Base-by-base conservation (phyloP, 352 stramenopile genomes). In the Phytophthora pluvialis region DNA sequence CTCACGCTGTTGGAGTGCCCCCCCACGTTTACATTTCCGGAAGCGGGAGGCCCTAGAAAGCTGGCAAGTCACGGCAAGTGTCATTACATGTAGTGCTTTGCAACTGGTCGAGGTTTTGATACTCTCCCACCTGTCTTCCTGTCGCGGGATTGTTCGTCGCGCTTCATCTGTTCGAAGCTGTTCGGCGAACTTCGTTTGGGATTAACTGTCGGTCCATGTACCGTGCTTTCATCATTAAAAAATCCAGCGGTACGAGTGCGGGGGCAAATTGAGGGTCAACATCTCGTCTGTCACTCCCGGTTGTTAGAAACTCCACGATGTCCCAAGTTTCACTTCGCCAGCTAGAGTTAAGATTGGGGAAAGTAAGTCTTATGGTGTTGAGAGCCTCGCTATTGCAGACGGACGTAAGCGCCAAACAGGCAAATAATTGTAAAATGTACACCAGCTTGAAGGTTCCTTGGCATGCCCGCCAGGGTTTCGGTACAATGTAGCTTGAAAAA, bases 161-260 rank as follows among this genome's bases (percentile, higher is more conserved):
- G 48, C 39, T 66, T 36, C 49, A 49, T 67, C 40, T 55, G 59
- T 61, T 67, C 59, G 59, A 67, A 54, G 32, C 48, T 26, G 39
- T 66, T 66, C 58, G 47, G 16, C 48, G 29, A 39, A 53, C 59
- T 60, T 67, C 59, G 47, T 12, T 38, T 16, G 29, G 11, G 8
- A 44, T 43, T 42, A 45, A 35, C 48, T 55, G 32, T 55, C 32
- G 11, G 29, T 45, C 16, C n/a, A 18, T 16, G 21, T 21, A 21
- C 21, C n/a, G 9, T 9, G 11, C 42, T 8, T 60, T 50, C 25
- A 53, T 21, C 33, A 32, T 32, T 49, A 29, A 52, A 59, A 63
- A 67, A 60, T 60, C 59, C 57, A 65, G 57, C 47, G n/a, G 54
- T 47, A 54, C 36, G 18, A 28, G 35, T 64, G 39, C 11, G n/a